Base-by-base conservation (phyloP, 2,329 filamentous ascomycete genomes). In the Aspergillus pseudoviridinutans region DNA sequence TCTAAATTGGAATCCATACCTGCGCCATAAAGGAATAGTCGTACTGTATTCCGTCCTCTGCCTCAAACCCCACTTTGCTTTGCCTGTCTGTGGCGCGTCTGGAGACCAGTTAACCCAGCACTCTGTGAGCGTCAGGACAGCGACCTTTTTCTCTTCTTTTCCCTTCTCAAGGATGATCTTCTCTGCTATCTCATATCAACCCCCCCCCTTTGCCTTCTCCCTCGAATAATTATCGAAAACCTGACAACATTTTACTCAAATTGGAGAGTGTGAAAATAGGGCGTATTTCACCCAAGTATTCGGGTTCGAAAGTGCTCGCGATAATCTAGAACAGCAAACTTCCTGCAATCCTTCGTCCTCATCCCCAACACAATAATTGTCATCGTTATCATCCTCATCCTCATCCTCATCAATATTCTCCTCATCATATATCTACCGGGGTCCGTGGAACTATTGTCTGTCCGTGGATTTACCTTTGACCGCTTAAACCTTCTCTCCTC, bases 71-170 rank as follows among this genome's bases (percentile, higher is more conserved):
- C 60, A 50, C 54, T 59, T 59, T 49, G 47, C 55, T 57, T 63
- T 58, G 62, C 56, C 58, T 64, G 52, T 61, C 49, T 41, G 60
- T 58, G 60, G 58, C 57, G 60, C 50, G 49, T 56, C 56, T 58
- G 32, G 50, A 61, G 56, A 46, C 51, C 60, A 62, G 17, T 14
- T 8, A n/a, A 22, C 32, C 25, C 24, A 29, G 17, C 20, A 27
- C 17, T 42, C 44, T 44, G 32, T 38, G 14, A 38, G 32, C 6
- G 38, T 54, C 44, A 35, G 46, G 32, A 54, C 32, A 10, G 20
- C 14, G 44, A 28, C 49, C 41, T 56, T 51, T 51, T 53, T 27
- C 32, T 35, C 56, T 46, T 51, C 38, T 50, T 42, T 50, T 20
- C 38, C 44, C 29, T 51, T 49, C 28, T 38, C 27, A 2, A 24